Base-by-base conservation (phyloP, 176 grass and related monocot species). In the Tillandsia fasciculata region DNA sequence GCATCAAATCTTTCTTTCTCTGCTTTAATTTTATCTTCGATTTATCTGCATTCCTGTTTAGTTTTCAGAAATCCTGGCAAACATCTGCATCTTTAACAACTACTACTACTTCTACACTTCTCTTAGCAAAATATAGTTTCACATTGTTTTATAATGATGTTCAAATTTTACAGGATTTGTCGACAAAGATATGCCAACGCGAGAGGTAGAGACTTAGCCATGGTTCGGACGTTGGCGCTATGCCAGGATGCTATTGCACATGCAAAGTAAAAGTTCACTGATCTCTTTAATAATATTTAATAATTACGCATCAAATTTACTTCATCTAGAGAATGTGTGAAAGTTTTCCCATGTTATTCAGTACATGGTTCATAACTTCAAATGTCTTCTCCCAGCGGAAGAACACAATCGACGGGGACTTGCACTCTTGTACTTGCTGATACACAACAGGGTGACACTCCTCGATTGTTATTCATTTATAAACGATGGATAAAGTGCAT, bases 401-500 rank as follows among this genome's bases (percentile, higher is more conserved):
- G 82, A 68, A 72, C 90, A 0, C 64, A 85, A 79, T 24, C 61
- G 17, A 26, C 74, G 76, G 78, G 78, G 51, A 87, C 69, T 63
- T 92, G 94, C 82, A 85, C 61, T 67, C 69, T 97, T 68, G 81
- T 92, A 67, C 67, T 92, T 10, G 91, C 82, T 73, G 86, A 97
- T 75, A 81, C 88, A 77, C 86, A 87, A 72, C 84, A 92, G 85
- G 86, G 89, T 48, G 84, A 97, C 33, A 86, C 12, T 61, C 89
- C 82, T 52, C 84, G 89, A 71, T 77, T 73, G 1, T 2, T 97
- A 49, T 97, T 97, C 77, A 92, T 97, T 67, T 92, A 97, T 52
- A 90, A 90, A 66, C 87, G 94, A 87, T 97, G 89, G 94, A 77
- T 85, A 68, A 71, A 80, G 23, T 87, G 79, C 76, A 85, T 97